These are phyloP conservation scores for Dothideomycetes sp. DNA, from an alignment of 2,329 filamentous ascomycete species.

Conservation along the genomic window DNA sequence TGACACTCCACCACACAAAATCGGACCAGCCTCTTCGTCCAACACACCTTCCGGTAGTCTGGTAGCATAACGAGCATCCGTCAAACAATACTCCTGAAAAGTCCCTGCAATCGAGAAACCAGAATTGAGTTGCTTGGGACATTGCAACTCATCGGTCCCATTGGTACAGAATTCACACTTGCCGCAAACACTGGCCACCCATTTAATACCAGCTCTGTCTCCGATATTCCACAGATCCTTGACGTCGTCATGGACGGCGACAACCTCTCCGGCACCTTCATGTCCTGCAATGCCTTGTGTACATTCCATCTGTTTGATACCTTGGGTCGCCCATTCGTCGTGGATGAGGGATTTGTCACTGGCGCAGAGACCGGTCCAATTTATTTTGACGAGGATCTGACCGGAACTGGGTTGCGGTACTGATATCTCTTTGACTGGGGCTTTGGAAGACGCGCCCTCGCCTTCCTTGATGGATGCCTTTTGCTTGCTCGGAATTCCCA, in stretches of 20 bases:
- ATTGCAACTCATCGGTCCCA: slow-evolving; percentile 29
- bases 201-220: slow-evolving; percentile 27
- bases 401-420: slow-evolving; percentile 25
- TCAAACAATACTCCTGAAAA: slow-evolving; percentile 30
- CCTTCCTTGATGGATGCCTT: slow-evolving; percentile 30
- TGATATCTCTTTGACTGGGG: slow-evolving; percentile 24
- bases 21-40: slow-evolving; percentile 30
- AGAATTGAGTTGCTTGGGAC: slow-evolving; percentile 28
- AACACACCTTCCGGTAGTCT: slow-evolving; percentile 29
- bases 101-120: slow-evolving; percentile 31
- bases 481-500: slow-evolving; percentile 18
- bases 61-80: slow-evolving; percentile 29
- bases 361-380: slow-evolving; percentile 28
- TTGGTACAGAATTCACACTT: slow-evolving; percentile 26
- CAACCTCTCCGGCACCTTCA: slow-evolving; percentile 25
- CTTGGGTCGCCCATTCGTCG: slow-evolving; percentile 27
- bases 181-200: slow-evolving; percentile 21
- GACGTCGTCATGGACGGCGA: slow-evolving; percentile 21
- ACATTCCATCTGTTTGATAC: slow-evolving; percentile 23
- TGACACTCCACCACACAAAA: slow-evolving; percentile 33
- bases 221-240: slow-evolving; percentile 22
- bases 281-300: slow-evolving; percentile 25
- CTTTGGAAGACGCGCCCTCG: slow-evolving; percentile 21
- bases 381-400: slow-evolving; percentile 30
- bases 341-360: slow-evolving; percentile 29